Evolutionary conservation across 2,329 filamentous ascomycete species (phyloP).

Genomic region (Leptographium galeiforme): DNA sequence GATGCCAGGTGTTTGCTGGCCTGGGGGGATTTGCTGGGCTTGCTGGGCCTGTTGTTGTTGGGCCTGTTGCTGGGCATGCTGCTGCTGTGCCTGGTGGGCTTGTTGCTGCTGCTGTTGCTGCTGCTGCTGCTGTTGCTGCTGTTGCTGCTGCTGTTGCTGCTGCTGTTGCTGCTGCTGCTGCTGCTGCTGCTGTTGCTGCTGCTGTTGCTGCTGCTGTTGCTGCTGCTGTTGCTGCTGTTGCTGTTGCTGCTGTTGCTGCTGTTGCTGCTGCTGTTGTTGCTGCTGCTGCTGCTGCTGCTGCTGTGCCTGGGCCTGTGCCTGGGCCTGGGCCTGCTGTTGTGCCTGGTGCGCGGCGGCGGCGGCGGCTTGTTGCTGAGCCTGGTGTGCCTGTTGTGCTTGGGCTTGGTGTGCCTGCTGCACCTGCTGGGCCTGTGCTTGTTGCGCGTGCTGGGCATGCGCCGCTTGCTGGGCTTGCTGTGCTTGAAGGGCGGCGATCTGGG

Average conservation of each 20-base stretch:
- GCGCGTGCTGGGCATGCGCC: conserved; percentile 15
- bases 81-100: conserved; percentile 24
- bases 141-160: conserved; percentile 9
- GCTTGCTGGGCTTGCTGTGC: conserved; percentile 30
- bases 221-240: conserved; percentile 23
- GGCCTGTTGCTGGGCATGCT: conserved; percentile 8
- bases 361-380: conserved; percentile 19
- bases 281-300: conserved; percentile 25
- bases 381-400: conserved; percentile 26
- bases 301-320: conserved; percentile 14
- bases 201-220: conserved; percentile 6
- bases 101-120: conserved; percentile 33
- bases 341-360: conserved; percentile 19
- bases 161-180: conserved; percentile 27
- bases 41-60: conserved; percentile 16
- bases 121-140: conserved; percentile 22
- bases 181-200: conserved; percentile 22
- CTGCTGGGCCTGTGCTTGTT: conserved; percentile 10
- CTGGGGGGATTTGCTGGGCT: conserved; percentile 22
- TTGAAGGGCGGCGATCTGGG: conserved; percentile 8
- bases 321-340: conserved; percentile 25
- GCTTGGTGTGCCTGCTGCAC: conserved; percentile 25
- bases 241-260: conserved; percentile 19
- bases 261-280: conserved; percentile 20
- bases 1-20: conserved; percentile 5